Base-by-base conservation (phyloP, 2,329 filamentous ascomycete species). In the Colletotrichum gloeosporioides region DNA sequence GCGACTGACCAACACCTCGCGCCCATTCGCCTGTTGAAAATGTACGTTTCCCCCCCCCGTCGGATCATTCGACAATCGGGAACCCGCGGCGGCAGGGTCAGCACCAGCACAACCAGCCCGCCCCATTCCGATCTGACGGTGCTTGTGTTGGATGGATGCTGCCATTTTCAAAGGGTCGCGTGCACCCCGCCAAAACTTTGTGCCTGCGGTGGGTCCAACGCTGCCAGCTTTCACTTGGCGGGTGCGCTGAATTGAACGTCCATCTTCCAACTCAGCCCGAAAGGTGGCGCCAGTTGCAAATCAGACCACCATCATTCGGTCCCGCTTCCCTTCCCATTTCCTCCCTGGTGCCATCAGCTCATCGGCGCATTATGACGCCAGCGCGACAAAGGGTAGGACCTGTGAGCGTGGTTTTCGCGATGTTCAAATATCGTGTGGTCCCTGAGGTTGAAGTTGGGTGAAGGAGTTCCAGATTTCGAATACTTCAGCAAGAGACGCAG, bases 291-390 rank as follows among this genome's bases (percentile, higher is more conserved):
- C 70, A 74, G 57, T 69, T 76, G 59, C 49, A 39, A 76, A 76
- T 76, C 74, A 76, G 74, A 69, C 70, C 74, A 76, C 65, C 70
- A 76, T 76, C 74, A 73, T 67, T 53, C 49, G 70, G 55, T 44
- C 69, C 64, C 63, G 39, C 25, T 34, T 53, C 27, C 39, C 29
- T 32, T 25, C 12, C 25, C 39, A 63, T 65, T 49, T 69, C 34
- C 31, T 15, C n/a, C 70, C 68, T 76, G 70, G 65, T 36, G 10
- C 62, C 64, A 71, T 44, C 6, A 25, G n/a, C 36, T 9, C 25
- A 69, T 77, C 77, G 39, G 66, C 62, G 61, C 75, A 69, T 75
- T n/a, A 77, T 77, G 77, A 77, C 74, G 65, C 76, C 55, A 49
- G 27, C 44, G 22, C 39, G 36, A 25, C 18, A 34, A 31, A 13